Evolutionary conservation across 495 filamentous ascomycete genomes (phyloP), one percentile per base, ranked within the genome.

Genomic region (Aspergillus baeticus): DNA sequence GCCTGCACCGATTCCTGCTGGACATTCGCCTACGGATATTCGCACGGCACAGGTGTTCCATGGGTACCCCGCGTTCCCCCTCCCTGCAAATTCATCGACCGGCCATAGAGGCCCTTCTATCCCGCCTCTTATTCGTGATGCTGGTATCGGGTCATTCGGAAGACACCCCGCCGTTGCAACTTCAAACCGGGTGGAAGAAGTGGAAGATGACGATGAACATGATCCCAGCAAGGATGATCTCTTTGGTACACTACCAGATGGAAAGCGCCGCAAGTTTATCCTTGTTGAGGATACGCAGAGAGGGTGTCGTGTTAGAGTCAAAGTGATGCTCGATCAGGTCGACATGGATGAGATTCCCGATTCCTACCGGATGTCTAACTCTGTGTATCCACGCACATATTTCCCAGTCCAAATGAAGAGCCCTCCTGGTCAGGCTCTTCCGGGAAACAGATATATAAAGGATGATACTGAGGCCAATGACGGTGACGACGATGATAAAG

Each of bases 331-430:
- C 21, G 91, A 96, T 54, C 82, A 84, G 15, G 90, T 96, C 50
- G 86, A 96, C 57, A 93, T 94, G 72, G 84, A 90, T 59, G 93
- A 97, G 68, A 92, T 97, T 57, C 92, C 92, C 0, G 94, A 98
- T 70, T 92, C 89, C 14, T 96, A 96, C 69, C 90, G 93, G 57
- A 88, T 88, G 67, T 80, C 79, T 50, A 94, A 92, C 60, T 88
- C 89, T 14, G 92, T 98, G 5, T 98, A 86, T 59, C 93, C 92
- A 5, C 87, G 92, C 18, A 89, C 87, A 15, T 98, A 91, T 71
- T 95, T 90, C 63, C 89, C 91, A 0, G 84, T 87, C 35, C 86
- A 95, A 70, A 92, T 94, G 88, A 87, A 88, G 57, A 85, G 83
- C 47, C 88, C 90, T 7, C 87, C 88, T 1, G 67, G 73, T 20